Evolutionary conservation across 495 filamentous ascomycete genomes (phyloP).

Genomic region (Aspergillus biplanus): DNA sequence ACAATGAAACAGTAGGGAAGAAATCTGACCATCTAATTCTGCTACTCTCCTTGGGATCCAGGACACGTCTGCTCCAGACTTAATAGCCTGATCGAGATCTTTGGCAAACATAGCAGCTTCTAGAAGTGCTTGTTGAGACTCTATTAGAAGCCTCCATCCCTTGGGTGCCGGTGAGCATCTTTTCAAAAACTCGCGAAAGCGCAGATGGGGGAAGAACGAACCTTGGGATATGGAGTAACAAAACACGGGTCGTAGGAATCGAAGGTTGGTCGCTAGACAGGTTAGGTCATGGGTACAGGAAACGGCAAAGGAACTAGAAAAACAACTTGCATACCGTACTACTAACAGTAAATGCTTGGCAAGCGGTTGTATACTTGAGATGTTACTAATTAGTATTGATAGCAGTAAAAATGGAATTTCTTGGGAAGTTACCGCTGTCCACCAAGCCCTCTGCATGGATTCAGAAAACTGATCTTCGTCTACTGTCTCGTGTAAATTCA

Average conservation of each 20-base stretch:
- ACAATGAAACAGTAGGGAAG: conserved; percentile 18
- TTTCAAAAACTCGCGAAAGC: not conserved
- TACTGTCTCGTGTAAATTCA: conserved; percentile 42
- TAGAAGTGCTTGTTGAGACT: conserved; percentile 50
- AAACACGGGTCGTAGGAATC: conserved; percentile 50
- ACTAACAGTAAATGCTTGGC: conserved; percentile 51
- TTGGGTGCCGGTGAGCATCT: conserved; percentile 15
- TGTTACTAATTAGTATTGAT: conserved; percentile 2
- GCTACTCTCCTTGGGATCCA: conserved; percentile 45
- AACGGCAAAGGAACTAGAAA: conserved; percentile 17
- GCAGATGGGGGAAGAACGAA: conserved; percentile 33
- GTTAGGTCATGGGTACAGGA: not conserved
- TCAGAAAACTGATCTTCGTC: conserved; percentile 48
- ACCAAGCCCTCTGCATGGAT: conserved; percentile 51
- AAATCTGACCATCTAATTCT: conserved; percentile 40
- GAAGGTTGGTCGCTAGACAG: conserved; percentile 39
- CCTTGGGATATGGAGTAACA: conserved; percentile 48
- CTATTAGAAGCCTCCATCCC: conserved; percentile 48
- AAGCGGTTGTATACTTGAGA: conserved; percentile 32
- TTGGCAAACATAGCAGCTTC: conserved; percentile 50
- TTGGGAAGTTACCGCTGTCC: conserved; percentile 47
- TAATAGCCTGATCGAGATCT: conserved; percentile 35
- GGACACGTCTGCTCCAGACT: conserved; percentile 18
- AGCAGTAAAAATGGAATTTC: not conserved
- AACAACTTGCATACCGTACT: conserved; percentile 38